Evolutionary conservation across 352 stramenopile species (phyloP), one percentile per base, ranked within the genome.

Genomic region (Phytophthora macrochlamydospora): DNA sequence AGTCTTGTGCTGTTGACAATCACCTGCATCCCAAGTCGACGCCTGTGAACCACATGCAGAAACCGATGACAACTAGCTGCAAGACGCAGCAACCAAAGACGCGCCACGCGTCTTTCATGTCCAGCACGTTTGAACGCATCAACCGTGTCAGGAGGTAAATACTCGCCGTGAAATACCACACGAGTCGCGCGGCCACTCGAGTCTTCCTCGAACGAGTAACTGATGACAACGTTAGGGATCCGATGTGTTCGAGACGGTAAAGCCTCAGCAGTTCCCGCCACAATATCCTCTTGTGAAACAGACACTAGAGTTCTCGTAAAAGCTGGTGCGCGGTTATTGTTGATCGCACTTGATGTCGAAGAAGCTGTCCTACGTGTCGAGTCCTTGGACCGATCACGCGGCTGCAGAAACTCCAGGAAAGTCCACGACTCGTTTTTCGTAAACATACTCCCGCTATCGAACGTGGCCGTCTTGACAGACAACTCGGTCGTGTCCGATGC

Each of bases 11-110:
- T 62, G 13, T 72, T 65, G 18, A 78, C 58, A 32, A 82, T 59
- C 37, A 87, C 73, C 52, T 87, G 68, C 62, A 79, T 79, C 8
- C 80, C 73, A 55, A 89, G 74, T 18, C 80, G 73, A 35, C 73
- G 72, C 28, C 80, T 73, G 12, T 67, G 69, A 14, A 81, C 71
- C 33, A 89, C 67, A 2, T 75, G 56, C 40, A 85, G 51, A 46
- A 81, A 71, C 2, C 73, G 75, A 35, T 75, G 70, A n/a, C 65
- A 78, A 56, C 57, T 75, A n/a, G 60, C 66, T 55, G 70, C 70
- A 49, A 75, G 61, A 14, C 61, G 70, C 29, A 78, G 49, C 13
- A 78, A 31, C 70, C 60, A 78, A 9, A 65, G 57, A 43, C 65
- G 60, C 2, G 70, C 70, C 44, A 71, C 3, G 4, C 65, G 70